These are phyloP conservation scores for Ascochyta fabae DNA, from an alignment of 2,329 filamentous ascomycete genomes.

Conservation along the genomic window DNA sequence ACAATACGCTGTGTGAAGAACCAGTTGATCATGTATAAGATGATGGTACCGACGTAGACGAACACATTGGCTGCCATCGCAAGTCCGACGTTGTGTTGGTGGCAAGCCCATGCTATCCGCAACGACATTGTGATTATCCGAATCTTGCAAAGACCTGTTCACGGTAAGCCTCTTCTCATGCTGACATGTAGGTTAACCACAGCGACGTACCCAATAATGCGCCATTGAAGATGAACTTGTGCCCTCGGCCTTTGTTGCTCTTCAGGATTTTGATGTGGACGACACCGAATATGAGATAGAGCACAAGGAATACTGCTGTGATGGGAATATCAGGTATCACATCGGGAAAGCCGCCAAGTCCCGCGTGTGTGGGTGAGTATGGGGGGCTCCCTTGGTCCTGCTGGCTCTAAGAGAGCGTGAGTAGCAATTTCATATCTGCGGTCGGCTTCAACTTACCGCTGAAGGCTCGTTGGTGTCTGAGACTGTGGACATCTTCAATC, in stretches of 20 bases:
- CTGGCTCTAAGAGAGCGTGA: conserved; percentile 22
- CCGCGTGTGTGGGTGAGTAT: conserved; percentile 36
- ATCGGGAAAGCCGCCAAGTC: conserved; percentile 39
- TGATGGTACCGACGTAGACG: conserved; percentile 73
- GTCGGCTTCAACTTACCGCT: conserved; percentile 13
- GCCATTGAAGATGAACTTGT: conserved; percentile 54
- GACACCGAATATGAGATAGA: conserved; percentile 51
- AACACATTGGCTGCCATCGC: conserved; percentile 71
- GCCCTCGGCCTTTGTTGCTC: conserved; percentile 47
- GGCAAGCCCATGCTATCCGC: conserved; percentile 46
- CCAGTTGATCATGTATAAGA: conserved; percentile 82
- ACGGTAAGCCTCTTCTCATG: conserved; percentile 16
- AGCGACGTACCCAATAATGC: conserved; percentile 48
- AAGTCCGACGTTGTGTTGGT: conserved; percentile 53
- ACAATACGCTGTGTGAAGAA: conserved; percentile 79
- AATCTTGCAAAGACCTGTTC: conserved; percentile 53
- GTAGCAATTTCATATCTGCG: not conserved
- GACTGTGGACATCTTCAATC: conserved; percentile 23
- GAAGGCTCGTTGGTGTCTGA: conserved; percentile 12
- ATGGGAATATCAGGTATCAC: conserved; percentile 51
- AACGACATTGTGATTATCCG: conserved; percentile 53
- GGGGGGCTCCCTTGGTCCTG: conserved; percentile 28
- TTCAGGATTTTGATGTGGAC: conserved; percentile 52
- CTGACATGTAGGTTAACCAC: not conserved
- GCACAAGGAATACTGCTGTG: conserved; percentile 48